Conservation (phyloP, 306 rosid genomes). For the Dryas alaskensis region DNA sequence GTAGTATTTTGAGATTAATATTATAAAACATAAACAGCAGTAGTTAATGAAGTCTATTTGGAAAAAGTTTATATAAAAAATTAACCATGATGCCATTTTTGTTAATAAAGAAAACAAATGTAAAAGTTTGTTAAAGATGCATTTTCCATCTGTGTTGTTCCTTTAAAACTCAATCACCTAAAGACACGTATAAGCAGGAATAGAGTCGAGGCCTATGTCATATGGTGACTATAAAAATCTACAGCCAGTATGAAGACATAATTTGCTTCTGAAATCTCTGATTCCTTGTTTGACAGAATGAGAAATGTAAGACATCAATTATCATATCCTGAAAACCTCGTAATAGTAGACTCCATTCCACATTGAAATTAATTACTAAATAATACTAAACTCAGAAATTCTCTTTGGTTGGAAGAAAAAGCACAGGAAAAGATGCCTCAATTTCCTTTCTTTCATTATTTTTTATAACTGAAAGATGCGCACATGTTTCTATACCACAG, state of each 20-base stretch:
- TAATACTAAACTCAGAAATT: background rate
- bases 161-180: background rate
- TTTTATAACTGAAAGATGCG: background rate
- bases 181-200: background rate
- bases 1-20: conserved; percentile 14
- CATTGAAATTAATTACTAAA: background rate
- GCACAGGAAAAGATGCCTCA: background rate
- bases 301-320: background rate
- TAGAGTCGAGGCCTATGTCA: background rate
- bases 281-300: background rate
- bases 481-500: background rate
- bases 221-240: background rate
- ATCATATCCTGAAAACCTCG: background rate
- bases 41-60: background rate
- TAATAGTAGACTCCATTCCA: background rate
- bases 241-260: background rate
- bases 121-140: background rate
- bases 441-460: background rate
- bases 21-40: background rate
- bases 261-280: background rate
- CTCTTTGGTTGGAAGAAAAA: background rate
- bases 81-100: background rate
- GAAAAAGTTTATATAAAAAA: background rate
- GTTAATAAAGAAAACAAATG: background rate
- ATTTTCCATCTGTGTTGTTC: background rate